phyloP scores from a whole-genome alignment of 352 stramenopile species.

The Peronospora belbahrii region DNA sequence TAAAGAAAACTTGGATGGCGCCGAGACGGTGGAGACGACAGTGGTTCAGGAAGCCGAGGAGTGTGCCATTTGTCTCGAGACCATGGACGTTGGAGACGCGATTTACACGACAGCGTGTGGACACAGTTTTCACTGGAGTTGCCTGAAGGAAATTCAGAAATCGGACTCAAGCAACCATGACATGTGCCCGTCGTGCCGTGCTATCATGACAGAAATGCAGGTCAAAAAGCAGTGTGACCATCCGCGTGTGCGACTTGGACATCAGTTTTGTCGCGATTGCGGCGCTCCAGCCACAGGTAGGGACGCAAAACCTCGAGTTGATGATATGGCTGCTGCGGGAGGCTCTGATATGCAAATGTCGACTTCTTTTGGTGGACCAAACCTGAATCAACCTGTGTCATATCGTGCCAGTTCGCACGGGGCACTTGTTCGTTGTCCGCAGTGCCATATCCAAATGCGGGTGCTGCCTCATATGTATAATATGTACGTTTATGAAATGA shows the following conservation, averaged over 20 bases:
- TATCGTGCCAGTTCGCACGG: conserved; percentile 76
- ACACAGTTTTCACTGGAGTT: conserved; percentile 83
- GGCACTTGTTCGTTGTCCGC: conserved; percentile 75
- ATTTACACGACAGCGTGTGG: conserved; percentile 81
- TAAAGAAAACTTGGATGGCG: conserved; percentile 16
- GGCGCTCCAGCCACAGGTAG: conserved; percentile 42
- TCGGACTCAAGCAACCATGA: conserved; percentile 78
- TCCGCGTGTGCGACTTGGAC: conserved; percentile 64
- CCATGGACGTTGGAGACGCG: conserved; percentile 69
- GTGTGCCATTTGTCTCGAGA: conserved; percentile 79
- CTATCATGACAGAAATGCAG: conserved; percentile 72
- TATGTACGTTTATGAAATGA: conserved; percentile 50
- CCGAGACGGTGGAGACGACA: conserved; percentile 26
- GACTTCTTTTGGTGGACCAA: conserved; percentile 8
- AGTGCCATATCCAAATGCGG: conserved; percentile 84
- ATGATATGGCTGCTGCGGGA: conserved; percentile 22
- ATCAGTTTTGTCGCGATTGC: conserved; percentile 78
- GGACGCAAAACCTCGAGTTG: conserved; percentile 57
- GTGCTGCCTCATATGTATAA: conserved; percentile 87
- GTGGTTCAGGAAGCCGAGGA: conserved; percentile 64
- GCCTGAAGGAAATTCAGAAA: conserved; percentile 74
- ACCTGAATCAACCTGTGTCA: conserved; percentile 45
- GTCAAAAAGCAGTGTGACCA: conserved; percentile 82
- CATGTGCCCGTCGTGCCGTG: conserved; percentile 74
- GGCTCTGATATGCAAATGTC: conserved; percentile 17